Base-by-base conservation (phyloP, 768 basidiomycete species). In the Udeniomyces megalosporus region DNA sequence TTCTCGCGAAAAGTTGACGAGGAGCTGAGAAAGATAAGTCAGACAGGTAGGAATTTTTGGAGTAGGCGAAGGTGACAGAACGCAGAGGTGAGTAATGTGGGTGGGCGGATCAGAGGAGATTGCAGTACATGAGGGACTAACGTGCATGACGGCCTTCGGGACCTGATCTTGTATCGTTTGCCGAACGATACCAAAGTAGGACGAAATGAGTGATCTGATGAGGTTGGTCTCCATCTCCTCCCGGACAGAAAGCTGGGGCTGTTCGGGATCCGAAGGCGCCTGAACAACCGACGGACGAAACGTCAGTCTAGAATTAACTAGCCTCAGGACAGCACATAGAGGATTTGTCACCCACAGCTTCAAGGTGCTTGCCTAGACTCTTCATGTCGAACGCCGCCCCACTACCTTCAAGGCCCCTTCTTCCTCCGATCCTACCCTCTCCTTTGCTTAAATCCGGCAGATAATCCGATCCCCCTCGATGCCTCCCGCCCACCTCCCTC, bases 141-240 rank as follows among this genome's bases (percentile, higher is more conserved):
- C 60, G 76, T 96, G 93, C 93, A 97, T 96, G 76, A 95, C 85
- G 24, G 92, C 90, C 75, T 99, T 99, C 35, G 95, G 95, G 22
- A 99, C 81, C 60, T 96, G 79, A 73, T 99, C 95, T 68, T 96
- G 89, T 66, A 99, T 95, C 71, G 85, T 88, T 74, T 97, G 92
- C 47, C 95, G 84, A 26, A 92, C 86, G 71, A 99, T 97, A 63
- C 81, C 78, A 76, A 99, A 99, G 77, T 99, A 99, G 14, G 89
- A 91, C 29, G 84, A 81, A 71, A 99, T 97, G 67, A 97, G 80
- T 6, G 88, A 87, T 57, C 93, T 85, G 71, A 99, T 97, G 65
- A 99, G 80, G 35, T 80, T 82, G 49, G 89, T 93, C 75, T 97
- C 93, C 88, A 96, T 88, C 74, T 97, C 91, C 75, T 99, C 93